Conservation (phyloP, 2,329 filamentous ascomycete species). For the Elsinoe arachidis region DNA sequence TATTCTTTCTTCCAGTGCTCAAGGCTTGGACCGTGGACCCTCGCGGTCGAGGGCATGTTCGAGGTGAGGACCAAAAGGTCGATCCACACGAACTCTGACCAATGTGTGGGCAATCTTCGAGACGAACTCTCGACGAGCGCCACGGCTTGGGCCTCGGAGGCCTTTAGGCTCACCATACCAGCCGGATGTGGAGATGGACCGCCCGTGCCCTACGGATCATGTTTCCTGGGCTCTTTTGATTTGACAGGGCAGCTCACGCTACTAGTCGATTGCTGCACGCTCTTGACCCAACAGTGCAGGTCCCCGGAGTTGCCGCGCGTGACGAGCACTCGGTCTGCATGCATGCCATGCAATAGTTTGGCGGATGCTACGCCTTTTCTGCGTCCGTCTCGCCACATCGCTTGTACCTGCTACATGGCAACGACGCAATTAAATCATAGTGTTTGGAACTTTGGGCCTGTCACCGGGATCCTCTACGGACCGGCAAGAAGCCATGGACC, state of each 20-base stretch:
- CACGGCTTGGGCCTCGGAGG: slow-evolving; percentile 10
- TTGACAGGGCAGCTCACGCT: background rate
- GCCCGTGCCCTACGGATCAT: slow-evolving; percentile 4
- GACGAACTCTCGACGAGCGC: slow-evolving; percentile 10
- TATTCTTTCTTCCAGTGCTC: background rate
- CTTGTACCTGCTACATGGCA: background rate
- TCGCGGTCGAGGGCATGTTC: background rate
- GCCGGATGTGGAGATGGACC: slow-evolving; percentile 10
- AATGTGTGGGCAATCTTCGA: slow-evolving; percentile 7
- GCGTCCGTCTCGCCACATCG: background rate
- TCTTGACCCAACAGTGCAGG: slow-evolving; percentile 12
- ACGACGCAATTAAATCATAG: background rate
- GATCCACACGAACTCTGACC: background rate
- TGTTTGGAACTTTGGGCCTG: background rate
- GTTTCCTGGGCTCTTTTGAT: background rate
- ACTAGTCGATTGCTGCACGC: slow-evolving; percentile 2
- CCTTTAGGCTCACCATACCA: slow-evolving; percentile 12
- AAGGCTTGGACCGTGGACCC: background rate
- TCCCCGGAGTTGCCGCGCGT: slow-evolving; percentile 6
- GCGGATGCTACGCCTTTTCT: background rate
- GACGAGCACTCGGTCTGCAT: slow-evolving; percentile 7
- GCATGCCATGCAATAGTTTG: background rate
- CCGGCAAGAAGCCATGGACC: slow-evolving; percentile 2
- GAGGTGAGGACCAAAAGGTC: background rate
- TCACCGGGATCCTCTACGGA: background rate